Conservation (phyloP, 768 basidiomycete genomes). For the Lentinula sp. region DNA sequence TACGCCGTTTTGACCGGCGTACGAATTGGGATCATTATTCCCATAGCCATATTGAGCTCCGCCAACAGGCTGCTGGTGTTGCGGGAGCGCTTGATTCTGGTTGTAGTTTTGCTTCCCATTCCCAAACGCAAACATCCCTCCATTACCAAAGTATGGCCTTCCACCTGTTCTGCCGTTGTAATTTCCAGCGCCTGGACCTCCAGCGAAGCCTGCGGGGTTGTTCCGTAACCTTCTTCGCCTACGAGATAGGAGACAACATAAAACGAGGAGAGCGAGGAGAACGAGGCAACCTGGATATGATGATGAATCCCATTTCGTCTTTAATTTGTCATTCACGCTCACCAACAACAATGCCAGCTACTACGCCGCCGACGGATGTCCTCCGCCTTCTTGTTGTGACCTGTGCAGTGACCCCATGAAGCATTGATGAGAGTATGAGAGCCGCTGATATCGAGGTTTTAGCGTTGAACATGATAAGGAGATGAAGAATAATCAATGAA, state of each 20-base stretch:
- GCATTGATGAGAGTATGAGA: neutral
- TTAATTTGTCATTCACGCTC: neutral
- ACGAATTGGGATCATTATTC: neutral
- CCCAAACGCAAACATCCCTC: neutral
- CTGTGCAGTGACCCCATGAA: neutral
- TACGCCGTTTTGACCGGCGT: neutral
- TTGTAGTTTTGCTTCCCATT: neutral
- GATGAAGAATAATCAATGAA: neutral
- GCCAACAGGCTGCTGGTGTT: neutral
- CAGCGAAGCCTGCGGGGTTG: neutral
- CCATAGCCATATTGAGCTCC: neutral
- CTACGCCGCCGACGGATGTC: neutral
- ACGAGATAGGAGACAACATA: neutral
- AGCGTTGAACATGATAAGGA: neutral
- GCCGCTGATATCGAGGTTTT: neutral
- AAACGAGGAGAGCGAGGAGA: neutral
- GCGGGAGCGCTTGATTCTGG: neutral
- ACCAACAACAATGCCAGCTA: slow-evolving; percentile 6
- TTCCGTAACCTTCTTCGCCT: neutral
- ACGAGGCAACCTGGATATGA: neutral
- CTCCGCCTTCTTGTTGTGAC: neutral
- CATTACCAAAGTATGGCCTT: neutral
- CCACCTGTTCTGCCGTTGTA: neutral
- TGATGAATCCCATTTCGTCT: neutral
- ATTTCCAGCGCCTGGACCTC: neutral